Percentiles rank a stretch among this genome's conserved stretches.
Conservation (phyloP, 2,329 filamentous ascomycete species). For the Leptosphaerulina australis region DNA sequence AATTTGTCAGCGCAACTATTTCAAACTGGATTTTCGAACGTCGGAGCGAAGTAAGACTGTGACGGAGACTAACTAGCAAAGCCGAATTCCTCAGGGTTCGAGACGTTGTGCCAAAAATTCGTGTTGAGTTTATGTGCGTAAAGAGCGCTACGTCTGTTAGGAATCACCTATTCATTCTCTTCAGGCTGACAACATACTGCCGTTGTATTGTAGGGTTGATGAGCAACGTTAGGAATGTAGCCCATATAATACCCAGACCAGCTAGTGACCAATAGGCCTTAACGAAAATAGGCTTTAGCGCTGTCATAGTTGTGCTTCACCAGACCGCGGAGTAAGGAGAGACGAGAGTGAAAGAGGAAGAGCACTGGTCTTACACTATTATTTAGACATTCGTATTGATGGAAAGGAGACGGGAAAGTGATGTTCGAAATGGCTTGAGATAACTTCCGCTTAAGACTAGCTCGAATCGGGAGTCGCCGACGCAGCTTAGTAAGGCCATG, state of each 20-base stretch:
- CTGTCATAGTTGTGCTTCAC: conserved; percentile 28
- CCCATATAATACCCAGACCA: conserved; percentile 68
- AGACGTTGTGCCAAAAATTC: conserved; percentile 72
- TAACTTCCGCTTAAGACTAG: conserved; percentile 14
- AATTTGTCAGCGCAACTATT: conserved; percentile 2
- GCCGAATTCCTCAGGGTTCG: conserved; percentile 80
- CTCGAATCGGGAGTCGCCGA: conserved; percentile 17
- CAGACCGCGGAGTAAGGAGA: background rate
- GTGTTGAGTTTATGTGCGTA: conserved; percentile 84
- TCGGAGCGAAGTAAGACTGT: too few species aligned
- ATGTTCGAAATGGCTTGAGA: conserved; percentile 11
- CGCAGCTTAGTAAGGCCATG: too few species aligned
- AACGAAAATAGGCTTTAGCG: conserved; percentile 36
- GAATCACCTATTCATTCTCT: background rate
- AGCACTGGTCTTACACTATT: background rate
- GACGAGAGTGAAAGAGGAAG: background rate
- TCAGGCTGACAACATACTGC: conserved; percentile 64
- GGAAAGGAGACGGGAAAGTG: conserved; percentile 9
- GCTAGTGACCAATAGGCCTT: conserved; percentile 49
- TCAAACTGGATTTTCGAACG: too few species aligned
- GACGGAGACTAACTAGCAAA: conserved; percentile 70
- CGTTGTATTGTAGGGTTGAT: conserved; percentile 76
- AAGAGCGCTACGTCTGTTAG: conserved; percentile 63
- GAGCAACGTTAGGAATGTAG: conserved; percentile 67
- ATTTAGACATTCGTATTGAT: background rate